phyloP scores from a whole-genome alignment of 441 rosid genomes.

The Populus hybrid region DNA sequence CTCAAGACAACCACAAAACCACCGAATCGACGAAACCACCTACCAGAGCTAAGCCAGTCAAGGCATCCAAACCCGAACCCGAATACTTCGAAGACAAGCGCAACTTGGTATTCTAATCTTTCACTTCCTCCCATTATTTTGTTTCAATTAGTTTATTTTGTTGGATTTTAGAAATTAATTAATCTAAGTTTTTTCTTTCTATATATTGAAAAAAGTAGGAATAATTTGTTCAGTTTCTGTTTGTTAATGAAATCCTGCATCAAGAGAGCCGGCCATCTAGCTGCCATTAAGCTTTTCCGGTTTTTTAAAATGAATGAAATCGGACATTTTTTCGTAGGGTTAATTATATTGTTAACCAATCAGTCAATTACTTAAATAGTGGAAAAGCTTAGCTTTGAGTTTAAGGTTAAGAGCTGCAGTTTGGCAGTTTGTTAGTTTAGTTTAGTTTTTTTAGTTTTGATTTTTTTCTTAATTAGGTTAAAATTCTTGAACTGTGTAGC shows the following conservation, averaged over 20 bases:
- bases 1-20: slow-evolving; percentile 27
- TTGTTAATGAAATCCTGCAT: too few relatives aligned
- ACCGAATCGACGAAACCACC: slow-evolving; percentile 3
- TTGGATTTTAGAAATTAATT: not conserved
- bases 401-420: not conserved
- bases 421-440: too few relatives aligned
- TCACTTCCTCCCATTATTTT: not conserved
- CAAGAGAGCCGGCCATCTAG: too few relatives aligned
- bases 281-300: too few relatives aligned
- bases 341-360: not conserved
- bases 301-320: too few relatives aligned
- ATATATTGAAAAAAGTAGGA: not conserved
- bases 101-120: slow-evolving; percentile 53
- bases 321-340: not conserved
- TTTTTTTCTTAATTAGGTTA: not conserved
- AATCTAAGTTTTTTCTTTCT: not conserved
- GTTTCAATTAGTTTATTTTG: not conserved
- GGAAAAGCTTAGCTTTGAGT: not conserved
- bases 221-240: not conserved
- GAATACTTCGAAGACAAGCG: slow-evolving; percentile 83
- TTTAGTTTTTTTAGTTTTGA: too few relatives aligned
- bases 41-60: slow-evolving; percentile 46
- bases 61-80: slow-evolving; percentile 39
- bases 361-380: too few relatives aligned
- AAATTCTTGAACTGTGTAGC: not conserved